phyloP scores from a whole-genome alignment of 2,329 filamentous ascomycete species.

The Colletotrichum sp. region DNA sequence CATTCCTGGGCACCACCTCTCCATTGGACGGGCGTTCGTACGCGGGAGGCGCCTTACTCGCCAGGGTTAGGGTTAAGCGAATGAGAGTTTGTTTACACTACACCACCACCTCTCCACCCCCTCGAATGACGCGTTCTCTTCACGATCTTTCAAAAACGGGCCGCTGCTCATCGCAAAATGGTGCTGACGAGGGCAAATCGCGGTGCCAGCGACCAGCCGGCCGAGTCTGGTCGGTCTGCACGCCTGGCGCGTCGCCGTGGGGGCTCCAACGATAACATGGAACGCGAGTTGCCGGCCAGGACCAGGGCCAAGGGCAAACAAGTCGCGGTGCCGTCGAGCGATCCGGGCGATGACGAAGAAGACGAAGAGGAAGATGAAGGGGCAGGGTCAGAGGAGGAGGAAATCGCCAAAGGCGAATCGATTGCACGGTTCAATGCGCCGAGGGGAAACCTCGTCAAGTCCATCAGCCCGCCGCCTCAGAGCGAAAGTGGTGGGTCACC shows the following conservation, averaged over 20 bases:
- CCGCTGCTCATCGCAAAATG: neutral
- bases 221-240: neutral
- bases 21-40: neutral
- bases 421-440: constrained; percentile 5
- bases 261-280: neutral
- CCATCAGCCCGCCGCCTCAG: constrained; percentile 6
- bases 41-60: neutral
- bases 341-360: neutral
- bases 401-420: neutral
- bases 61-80: constrained; percentile 11
- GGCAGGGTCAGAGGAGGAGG: neutral
- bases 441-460: neutral
- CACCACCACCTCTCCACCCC: neutral
- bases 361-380: neutral
- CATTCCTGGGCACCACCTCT: neutral
- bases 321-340: neutral
- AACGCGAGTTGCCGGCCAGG: neutral
- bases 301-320: neutral
- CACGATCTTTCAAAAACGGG: neutral
- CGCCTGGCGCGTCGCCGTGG: constrained; percentile 1
- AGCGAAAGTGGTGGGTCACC: constrained; percentile 9
- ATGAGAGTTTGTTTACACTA: neutral
- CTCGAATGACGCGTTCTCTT: neutral
- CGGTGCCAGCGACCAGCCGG: neutral
- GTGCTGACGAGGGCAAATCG: constrained; percentile 10